phyloP scores from a whole-genome alignment of 441 rosid genomes.

The Capsella rubella region DNA sequence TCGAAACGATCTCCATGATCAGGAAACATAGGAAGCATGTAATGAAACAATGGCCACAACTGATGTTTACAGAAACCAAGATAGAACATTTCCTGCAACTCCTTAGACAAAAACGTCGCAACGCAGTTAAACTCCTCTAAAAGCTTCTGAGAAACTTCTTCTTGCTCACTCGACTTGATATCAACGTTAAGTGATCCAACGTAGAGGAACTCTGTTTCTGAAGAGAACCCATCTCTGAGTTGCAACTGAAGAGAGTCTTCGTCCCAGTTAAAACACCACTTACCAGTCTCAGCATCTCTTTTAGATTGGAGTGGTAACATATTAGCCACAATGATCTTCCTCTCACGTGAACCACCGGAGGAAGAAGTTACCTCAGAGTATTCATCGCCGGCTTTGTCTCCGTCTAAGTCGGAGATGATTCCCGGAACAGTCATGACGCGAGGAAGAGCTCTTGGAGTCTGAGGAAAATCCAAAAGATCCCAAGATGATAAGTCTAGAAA shows the following conservation, averaged over 20 bases:
- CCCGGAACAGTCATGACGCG: constrained; percentile 65
- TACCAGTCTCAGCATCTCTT: constrained; percentile 55
- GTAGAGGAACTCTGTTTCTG: constrained; percentile 57
- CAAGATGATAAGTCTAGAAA: constrained; percentile 70
- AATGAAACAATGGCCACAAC: constrained; percentile 85
- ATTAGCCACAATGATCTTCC: constrained; percentile 69
- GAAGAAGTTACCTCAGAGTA: constrained; percentile 44
- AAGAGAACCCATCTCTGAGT: constrained; percentile 66
- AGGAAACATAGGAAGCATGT: constrained; percentile 75
- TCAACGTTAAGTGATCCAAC: constrained; percentile 77
- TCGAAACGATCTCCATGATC: constrained; percentile 71
- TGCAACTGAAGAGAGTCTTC: constrained; percentile 68
- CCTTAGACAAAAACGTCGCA: constrained; percentile 70
- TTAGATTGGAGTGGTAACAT: constrained; percentile 66
- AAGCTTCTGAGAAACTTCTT: constrained; percentile 66
- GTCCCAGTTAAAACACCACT: constrained; percentile 67
- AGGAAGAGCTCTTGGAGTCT: constrained; percentile 58
- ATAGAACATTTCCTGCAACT: constrained; percentile 60
- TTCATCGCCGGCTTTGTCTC: constrained; percentile 31
- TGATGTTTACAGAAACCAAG: constrained; percentile 79
- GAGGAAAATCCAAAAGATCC: constrained; percentile 58
- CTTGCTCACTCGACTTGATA: constrained; percentile 62
- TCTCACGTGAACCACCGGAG: constrained; percentile 39
- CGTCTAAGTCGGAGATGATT: constrained; percentile 52
- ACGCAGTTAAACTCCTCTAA: constrained; percentile 71